Evolutionary conservation across 2,329 filamentous ascomycete species (phyloP), one percentile per base, ranked within the genome.

Genomic region (Xylaria multiplex): DNA sequence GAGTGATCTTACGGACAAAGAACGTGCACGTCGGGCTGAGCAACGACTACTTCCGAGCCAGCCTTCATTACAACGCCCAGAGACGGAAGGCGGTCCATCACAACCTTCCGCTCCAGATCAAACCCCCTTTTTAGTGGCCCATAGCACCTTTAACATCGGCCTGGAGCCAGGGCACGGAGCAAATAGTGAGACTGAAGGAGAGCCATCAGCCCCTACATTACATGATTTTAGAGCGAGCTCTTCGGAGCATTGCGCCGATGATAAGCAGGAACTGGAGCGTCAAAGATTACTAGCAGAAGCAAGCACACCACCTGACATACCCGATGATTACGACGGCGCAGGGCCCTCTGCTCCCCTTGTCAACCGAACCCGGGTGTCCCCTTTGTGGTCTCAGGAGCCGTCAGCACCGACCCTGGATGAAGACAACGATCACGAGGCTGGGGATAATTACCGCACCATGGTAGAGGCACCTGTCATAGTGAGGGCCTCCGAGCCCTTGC

Each of bases 1-100:
- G 62, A 86, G 86, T 66, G 84, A 81, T 4, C 80, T 93, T 37
- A 88, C 90, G 13, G 96, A 98, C 69, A 97, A 97, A 78, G 90
- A 96, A 66, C 89, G 90, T 55, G 80, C 96, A 65, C 87, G 90
- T 53, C 87, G 88, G 65, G 93, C 93, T 46, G 94, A 97, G 79
- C 86, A 90, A 70, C 86, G 90, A 53, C 81, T 97, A 5, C 79
- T 97, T 24, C 95, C 95, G 2, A 97, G 93, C 74, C 89, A 90
- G 72, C 94, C 92, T 14, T 86, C 91, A 13, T 82, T 64, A 32
- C 69, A 70, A 19, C 19, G 48, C 53, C 27, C 65, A 14, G 70
- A 75, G 63, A 57, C 77, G 62, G 77, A 78, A 35, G 81, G 78
- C 9, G 77, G 77, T 0, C 80, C 83, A 9, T 86, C 85, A 6